Percentiles rank a stretch among this genome's conserved stretches.
Conservation (phyloP, 768 basidiomycete genomes). For the Calocera viscosa region DNA sequence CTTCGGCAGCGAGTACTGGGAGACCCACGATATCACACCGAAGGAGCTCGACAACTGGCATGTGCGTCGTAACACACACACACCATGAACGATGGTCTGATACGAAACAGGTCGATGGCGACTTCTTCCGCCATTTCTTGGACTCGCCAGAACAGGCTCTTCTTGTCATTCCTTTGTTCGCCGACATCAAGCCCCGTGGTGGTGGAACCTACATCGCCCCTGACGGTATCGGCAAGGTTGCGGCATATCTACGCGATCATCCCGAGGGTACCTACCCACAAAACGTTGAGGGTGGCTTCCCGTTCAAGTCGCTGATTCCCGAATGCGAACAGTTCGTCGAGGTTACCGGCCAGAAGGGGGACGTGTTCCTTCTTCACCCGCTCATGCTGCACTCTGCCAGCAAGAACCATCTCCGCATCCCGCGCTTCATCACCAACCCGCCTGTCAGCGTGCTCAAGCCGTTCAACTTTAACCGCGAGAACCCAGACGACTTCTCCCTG, state of each 20-base stretch:
- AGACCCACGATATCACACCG: conserved; percentile 29
- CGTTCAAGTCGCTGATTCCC: conserved; percentile 28
- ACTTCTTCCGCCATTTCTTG: conserved; percentile 31
- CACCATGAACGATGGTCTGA: too few relatives aligned
- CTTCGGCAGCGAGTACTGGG: conserved; percentile 36
- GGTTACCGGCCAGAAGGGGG: conserved; percentile 44
- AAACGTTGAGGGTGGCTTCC: neutral
- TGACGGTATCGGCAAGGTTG: conserved; percentile 34
- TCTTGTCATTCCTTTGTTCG: conserved; percentile 49
- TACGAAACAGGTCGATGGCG: too few relatives aligned
- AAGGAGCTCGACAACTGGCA: conserved; percentile 50
- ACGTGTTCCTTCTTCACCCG: conserved; percentile 52
- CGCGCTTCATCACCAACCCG: conserved; percentile 54
- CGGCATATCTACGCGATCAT: conserved; percentile 18
- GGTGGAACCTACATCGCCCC: conserved; percentile 52
- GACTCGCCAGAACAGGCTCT: conserved; percentile 56
- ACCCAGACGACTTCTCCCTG: conserved; percentile 34
- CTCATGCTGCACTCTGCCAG: conserved; percentile 55
- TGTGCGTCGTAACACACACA: too few relatives aligned
- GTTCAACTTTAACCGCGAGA: conserved; percentile 39
- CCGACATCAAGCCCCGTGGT: conserved; percentile 41
- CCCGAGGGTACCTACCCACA: conserved; percentile 13
- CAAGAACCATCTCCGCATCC: conserved; percentile 42
- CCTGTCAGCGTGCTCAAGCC: conserved; percentile 44
- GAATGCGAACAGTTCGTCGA: conserved; percentile 19